Conservation (phyloP, 495 filamentous ascomycete genomes). For the Aspergillus diversus region DNA sequence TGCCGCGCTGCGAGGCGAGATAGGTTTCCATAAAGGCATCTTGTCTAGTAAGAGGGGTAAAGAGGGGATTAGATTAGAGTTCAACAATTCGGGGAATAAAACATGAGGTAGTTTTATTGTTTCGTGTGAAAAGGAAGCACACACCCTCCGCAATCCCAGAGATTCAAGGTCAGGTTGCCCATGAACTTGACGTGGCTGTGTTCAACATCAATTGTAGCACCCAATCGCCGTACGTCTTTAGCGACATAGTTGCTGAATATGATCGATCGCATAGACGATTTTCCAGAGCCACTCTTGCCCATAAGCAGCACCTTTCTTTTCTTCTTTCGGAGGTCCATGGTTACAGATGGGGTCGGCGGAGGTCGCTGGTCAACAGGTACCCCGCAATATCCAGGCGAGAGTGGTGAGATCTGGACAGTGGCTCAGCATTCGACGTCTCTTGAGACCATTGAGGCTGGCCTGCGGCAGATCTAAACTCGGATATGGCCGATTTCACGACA, state of each 20-base stretch:
- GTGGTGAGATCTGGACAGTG: not conserved
- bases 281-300: conserved; percentile 99
- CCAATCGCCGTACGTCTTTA: conserved; percentile 89
- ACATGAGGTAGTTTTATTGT: too few relatives aligned
- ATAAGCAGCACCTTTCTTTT: conserved; percentile 63
- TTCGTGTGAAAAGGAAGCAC: conserved; percentile 22
- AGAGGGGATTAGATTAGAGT: not conserved
- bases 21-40: conserved; percentile 99
- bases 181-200: conserved; percentile 97
- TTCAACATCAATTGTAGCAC: conserved; percentile 98
- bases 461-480: not conserved
- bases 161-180: conserved; percentile 92
- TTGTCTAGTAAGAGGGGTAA: conserved; percentile 56
- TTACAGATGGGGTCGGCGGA: conserved; percentile 4
- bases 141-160: conserved; percentile 96
- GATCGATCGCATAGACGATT: conserved; percentile 97
- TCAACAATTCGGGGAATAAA: not conserved
- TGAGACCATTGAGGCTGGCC: not conserved
- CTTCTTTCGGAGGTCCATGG: conserved; percentile 54
- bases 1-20: conserved; percentile 86
- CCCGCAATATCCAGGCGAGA: conserved; percentile 21
- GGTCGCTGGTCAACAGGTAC: conserved; percentile 18
- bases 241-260: conserved; percentile 99
- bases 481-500: not conserved
- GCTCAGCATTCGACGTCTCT: conserved; percentile 16